A percentile compares a stretch with the other conserved stretches of the same genome.
These are phyloP conservation scores for Asclepias syriaca DNA, from an alignment of 257 asterid genomes.

Conservation along the genomic window DNA sequence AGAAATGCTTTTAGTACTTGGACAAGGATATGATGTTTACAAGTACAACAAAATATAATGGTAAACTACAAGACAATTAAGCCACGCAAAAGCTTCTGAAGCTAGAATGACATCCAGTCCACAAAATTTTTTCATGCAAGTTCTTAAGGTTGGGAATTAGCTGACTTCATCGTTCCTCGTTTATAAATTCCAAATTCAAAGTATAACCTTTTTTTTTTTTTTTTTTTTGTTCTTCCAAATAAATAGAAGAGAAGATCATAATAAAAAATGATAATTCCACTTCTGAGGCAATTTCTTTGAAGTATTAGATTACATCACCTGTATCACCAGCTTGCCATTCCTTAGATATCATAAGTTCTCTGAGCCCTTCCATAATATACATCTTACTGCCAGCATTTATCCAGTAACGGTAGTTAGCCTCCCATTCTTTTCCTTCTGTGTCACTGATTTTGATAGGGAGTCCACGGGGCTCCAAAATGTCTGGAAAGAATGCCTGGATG, in stretches of 20 bases:
- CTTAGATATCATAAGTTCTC: constrained; percentile 53
- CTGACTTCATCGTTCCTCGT: neutral
- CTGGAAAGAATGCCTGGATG: constrained; percentile 64
- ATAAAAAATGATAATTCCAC: neutral
- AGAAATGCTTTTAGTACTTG: neutral
- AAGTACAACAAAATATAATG: neutral
- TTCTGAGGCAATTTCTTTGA: constrained; percentile 1
- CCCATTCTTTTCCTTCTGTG: constrained; percentile 66
- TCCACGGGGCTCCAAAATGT: constrained; percentile 45
- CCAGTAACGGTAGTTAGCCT: constrained; percentile 54
- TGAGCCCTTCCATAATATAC: constrained; percentile 65
- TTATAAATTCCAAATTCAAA: neutral
- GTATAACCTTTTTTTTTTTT: no score
- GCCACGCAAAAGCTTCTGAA: neutral
- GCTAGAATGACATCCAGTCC: neutral
- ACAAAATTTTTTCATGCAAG: neutral
- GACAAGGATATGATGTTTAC: neutral
- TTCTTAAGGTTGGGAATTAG: neutral
- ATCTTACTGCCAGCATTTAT: constrained; percentile 48
- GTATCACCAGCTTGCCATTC: constrained; percentile 71
- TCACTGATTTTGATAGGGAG: constrained; percentile 51
- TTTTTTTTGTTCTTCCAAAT: neutral
- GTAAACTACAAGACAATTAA: neutral
- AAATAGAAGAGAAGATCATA: neutral
- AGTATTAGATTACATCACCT: constrained; percentile 29